Conservation (phyloP, 495 filamentous ascomycete genomes). For the Penicillium tannophilum region DNA sequence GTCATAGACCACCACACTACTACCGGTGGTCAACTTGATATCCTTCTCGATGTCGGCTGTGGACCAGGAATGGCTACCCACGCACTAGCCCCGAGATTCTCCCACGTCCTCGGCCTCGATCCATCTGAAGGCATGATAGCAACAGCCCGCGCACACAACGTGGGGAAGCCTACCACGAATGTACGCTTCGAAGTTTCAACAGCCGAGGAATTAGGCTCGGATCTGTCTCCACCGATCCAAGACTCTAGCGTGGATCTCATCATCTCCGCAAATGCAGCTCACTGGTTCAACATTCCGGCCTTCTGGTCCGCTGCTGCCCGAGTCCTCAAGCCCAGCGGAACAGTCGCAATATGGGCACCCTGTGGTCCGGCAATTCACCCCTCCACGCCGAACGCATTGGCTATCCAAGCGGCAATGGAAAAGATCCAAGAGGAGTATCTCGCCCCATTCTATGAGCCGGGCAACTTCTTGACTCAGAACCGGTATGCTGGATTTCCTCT, state of each 20-base stretch:
- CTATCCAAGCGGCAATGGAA: conserved; percentile 32
- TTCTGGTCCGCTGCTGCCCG: conserved; percentile 55
- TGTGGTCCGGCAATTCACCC: conserved; percentile 25
- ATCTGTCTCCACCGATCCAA: conserved; percentile 12
- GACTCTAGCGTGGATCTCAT: conserved; percentile 52
- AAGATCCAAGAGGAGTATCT: conserved; percentile 31
- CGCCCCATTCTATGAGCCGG: conserved; percentile 32
- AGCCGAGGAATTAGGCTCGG: conserved; percentile 44
- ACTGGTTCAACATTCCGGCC: conserved; percentile 60
- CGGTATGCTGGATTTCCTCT: conserved; percentile 46
- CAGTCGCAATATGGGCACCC: conserved; percentile 54
- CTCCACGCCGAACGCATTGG: conserved; percentile 31
- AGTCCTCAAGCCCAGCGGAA: conserved; percentile 55
- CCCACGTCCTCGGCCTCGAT: conserved; percentile 51
- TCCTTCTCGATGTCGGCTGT: conserved; percentile 57
- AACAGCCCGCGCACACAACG: conserved; percentile 33
- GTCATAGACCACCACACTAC: conserved; percentile 50
- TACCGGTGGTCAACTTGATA: conserved; percentile 47
- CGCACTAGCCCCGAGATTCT: conserved; percentile 42
- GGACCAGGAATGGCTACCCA: conserved; percentile 50
- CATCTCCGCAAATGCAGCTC: conserved; percentile 51
- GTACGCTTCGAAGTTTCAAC: conserved; percentile 45
- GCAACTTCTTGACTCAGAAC: conserved; percentile 35
- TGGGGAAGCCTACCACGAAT: conserved; percentile 20
- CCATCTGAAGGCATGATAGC: conserved; percentile 56